phyloP scores from a whole-genome alignment of 2,329 filamentous ascomycete species.

The Hymenoscyphus albidus region DNA sequence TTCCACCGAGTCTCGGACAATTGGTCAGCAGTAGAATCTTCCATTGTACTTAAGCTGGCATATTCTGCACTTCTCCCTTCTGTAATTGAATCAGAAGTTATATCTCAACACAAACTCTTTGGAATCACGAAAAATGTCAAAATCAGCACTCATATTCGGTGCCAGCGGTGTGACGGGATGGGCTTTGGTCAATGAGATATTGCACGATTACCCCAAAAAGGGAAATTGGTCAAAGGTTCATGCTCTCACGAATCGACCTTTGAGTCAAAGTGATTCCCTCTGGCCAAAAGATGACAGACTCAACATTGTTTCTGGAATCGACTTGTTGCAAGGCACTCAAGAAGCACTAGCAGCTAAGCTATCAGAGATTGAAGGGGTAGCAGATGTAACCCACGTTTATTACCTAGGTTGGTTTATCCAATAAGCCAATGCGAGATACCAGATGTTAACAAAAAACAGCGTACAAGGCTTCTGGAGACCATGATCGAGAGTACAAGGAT shows the following conservation, averaged over 20 bases:
- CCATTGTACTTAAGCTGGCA: no score
- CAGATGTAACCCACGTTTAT: slow-evolving; percentile 42
- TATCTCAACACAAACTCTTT: no score
- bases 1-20: no score
- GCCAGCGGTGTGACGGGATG: slow-evolving; percentile 48
- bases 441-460: slow-evolving; percentile 25
- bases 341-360: slow-evolving; percentile 38
- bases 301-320: slow-evolving; percentile 41
- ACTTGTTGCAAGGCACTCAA: slow-evolving; percentile 39
- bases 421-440: background rate
- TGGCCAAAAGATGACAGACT: slow-evolving; percentile 41
- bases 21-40: no score
- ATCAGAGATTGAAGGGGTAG: slow-evolving; percentile 35
- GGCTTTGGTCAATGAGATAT: slow-evolving; percentile 46
- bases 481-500: slow-evolving; percentile 38
- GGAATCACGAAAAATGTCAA: background rate
- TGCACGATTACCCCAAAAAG: slow-evolving; percentile 44
- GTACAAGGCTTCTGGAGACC: slow-evolving; percentile 41
- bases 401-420: slow-evolving; percentile 35
- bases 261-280: slow-evolving; percentile 33
- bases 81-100: no score
- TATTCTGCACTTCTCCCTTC: no score
- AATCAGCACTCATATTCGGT: slow-evolving; percentile 34
- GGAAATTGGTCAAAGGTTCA: slow-evolving; percentile 43
- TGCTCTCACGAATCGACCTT: slow-evolving; percentile 45